phyloP scores from a whole-genome alignment of 2,329 filamentous ascomycete genomes.

The Aureobasidium namibiae region DNA sequence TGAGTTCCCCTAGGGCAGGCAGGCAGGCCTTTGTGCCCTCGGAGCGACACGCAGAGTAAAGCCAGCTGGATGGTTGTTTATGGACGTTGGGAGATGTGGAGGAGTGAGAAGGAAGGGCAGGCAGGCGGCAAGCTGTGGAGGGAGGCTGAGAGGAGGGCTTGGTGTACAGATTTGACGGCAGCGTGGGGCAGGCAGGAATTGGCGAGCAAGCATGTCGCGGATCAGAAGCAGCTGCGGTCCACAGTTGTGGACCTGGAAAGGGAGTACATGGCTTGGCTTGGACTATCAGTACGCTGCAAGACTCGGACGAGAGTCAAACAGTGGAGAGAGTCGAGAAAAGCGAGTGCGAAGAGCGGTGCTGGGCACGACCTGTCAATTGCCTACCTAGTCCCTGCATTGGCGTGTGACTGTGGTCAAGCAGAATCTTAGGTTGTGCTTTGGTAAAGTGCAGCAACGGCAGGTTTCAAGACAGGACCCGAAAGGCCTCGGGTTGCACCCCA shows the following conservation, averaged over 20 bases:
- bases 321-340: neutral
- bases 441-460: neutral
- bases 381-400: constrained; percentile 1
- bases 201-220: neutral
- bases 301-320: neutral
- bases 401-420: constrained; percentile 4
- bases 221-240: neutral
- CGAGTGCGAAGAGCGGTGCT: neutral
- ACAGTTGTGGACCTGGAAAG: neutral
- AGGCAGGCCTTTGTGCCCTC: neutral
- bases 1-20: neutral
- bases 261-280: neutral
- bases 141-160: neutral
- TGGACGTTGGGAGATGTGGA: neutral
- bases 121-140: neutral
- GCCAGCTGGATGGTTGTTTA: neutral
- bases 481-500: neutral
- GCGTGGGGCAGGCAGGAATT: constrained; percentile 2
- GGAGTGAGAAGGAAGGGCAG: neutral
- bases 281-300: neutral
- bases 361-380: neutral
- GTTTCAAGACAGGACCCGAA: neutral
- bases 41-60: neutral
- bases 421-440: constrained; percentile 7
- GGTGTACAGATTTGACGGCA: neutral